Evolutionary conservation across 169 alveolate species (phyloP).

Genomic region (Besnoitia besnoiti): DNA sequence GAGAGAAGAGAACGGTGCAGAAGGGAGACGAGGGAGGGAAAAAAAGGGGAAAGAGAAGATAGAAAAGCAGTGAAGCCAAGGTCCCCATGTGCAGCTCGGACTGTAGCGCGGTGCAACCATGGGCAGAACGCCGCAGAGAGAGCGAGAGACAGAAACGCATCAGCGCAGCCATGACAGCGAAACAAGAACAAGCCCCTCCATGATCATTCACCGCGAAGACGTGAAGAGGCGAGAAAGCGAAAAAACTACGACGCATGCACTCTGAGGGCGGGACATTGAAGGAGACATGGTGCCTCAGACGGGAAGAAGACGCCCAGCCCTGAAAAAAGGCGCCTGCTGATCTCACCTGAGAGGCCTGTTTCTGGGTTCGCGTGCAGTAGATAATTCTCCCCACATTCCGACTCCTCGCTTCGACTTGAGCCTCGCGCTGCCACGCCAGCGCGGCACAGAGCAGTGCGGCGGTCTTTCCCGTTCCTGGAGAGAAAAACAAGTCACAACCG

Average conservation of each 20-base stretch:
- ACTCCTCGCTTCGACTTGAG: not conserved
- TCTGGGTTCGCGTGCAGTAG: conserved; percentile 45
- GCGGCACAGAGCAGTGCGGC: conserved; percentile 56
- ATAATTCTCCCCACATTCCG: not conserved
- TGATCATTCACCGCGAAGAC: too few species aligned
- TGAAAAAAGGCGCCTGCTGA: not conserved
- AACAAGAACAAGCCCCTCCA: too few species aligned
- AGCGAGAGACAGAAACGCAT: too few species aligned
- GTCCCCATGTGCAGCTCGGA: too few species aligned
- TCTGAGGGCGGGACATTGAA: not conserved
- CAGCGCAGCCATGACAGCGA: too few species aligned
- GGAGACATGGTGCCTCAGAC: not conserved
- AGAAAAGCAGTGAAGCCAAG: too few species aligned
- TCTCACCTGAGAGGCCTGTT: conserved; percentile 45
- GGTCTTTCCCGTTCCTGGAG: conserved; percentile 55
- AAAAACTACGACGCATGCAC: not conserved
- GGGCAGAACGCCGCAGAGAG: too few species aligned
- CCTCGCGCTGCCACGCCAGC: conserved; percentile 51
- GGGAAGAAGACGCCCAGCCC: not conserved
- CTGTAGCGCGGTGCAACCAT: too few species aligned
- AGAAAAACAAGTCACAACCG: not conserved
- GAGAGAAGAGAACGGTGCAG: too few species aligned
- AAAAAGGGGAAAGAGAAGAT: too few species aligned
- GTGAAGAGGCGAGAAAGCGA: not conserved
- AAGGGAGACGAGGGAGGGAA: too few species aligned